Base-by-base conservation (phyloP, 2,329 filamentous ascomycete species). In the Aspergillus cejpii region DNA sequence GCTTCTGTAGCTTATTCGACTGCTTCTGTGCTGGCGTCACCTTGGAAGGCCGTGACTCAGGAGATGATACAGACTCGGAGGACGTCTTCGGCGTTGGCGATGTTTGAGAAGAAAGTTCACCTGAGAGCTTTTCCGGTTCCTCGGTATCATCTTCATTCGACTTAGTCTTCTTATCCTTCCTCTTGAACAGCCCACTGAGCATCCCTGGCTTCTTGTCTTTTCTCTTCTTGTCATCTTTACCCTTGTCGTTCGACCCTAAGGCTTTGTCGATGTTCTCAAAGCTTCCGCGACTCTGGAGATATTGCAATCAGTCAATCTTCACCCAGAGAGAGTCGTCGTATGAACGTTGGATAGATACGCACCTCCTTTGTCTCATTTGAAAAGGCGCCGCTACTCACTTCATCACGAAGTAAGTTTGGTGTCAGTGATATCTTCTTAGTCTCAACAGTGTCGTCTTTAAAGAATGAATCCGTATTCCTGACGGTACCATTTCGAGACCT, bases 351-450 rank as follows among this genome's bases (percentile, higher is more conserved):
- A 17, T 10, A 26, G 24, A 12, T 12, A 46, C 50, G 45, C 59
- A 70, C 68, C 54, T 71, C 70, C 63, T 63, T 70, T 39, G 57
- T 50, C 12, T 72, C 68, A 33, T 41, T 58, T 10, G 57, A 46
- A 20, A 58, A 45, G n/a, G 43, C 39, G 15, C 45, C 55, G 37
- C 47, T 57, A 48, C 52, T 66, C 8, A 73, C 72, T 52, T 96
- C 90, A 54, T 97, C 91, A 33, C 91, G 83, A 31, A 97, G 73
- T 42, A 98, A 71, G 56, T 94, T 94, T 1, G 92, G 92, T 3
- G 92, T 98, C 36, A 98, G 78, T 0, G 90, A 94, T 55, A 98
- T 97, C 72, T 97, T 97, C 67, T 94, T 89, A 2, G 92, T 96
- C 67, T 97, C 92, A 28, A 88, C 85, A 24, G 81, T 88, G 60